These are phyloP conservation scores for Misopates orontium DNA, from an alignment of 257 asterid genomes.

Conservation along the genomic window DNA sequence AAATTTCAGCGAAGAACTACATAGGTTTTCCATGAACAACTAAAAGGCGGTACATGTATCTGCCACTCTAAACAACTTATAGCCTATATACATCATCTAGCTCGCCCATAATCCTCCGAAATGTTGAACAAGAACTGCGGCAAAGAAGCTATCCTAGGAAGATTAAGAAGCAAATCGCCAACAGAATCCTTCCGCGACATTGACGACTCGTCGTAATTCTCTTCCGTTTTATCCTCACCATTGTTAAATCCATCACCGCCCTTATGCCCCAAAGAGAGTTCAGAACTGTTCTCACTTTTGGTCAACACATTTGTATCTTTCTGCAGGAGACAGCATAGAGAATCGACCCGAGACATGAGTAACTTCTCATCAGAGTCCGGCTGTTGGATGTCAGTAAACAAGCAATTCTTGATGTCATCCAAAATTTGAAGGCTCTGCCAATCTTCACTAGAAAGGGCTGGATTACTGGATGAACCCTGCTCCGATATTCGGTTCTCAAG, in stretches of 20 bases:
- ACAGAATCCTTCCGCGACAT: conserved; percentile 86
- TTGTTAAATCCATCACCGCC: conserved; percentile 26
- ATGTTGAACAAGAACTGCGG: conserved; percentile 86
- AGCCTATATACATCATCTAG: conserved; percentile 35
- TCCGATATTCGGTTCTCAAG: conserved; percentile 80
- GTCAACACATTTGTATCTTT: conserved; percentile 45
- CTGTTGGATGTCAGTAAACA: conserved; percentile 65
- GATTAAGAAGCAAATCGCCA: conserved; percentile 73
- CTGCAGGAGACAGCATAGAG: conserved; percentile 94
- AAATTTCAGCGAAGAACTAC: conserved; percentile 22
- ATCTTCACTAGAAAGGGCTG: conserved; percentile 69
- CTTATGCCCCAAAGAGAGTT: conserved; percentile 32
- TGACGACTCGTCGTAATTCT: conserved; percentile 28
- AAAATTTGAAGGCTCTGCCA: conserved; percentile 67
- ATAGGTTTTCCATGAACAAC: conserved; percentile 27
- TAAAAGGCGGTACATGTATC: background rate
- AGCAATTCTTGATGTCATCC: conserved; percentile 64
- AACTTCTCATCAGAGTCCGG: conserved; percentile 72
- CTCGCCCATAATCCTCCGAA: conserved; percentile 61
- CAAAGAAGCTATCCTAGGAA: conserved; percentile 92
- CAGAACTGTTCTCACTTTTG: conserved; percentile 33
- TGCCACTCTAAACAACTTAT: background rate
- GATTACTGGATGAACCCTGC: conserved; percentile 53
- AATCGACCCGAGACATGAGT: conserved; percentile 84
- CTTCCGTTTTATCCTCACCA: conserved; percentile 21